Evolutionary conservation across 441 rosid genomes (phyloP), one percentile per base, ranked within the genome.

Genomic region (Biscutella laevigata): DNA sequence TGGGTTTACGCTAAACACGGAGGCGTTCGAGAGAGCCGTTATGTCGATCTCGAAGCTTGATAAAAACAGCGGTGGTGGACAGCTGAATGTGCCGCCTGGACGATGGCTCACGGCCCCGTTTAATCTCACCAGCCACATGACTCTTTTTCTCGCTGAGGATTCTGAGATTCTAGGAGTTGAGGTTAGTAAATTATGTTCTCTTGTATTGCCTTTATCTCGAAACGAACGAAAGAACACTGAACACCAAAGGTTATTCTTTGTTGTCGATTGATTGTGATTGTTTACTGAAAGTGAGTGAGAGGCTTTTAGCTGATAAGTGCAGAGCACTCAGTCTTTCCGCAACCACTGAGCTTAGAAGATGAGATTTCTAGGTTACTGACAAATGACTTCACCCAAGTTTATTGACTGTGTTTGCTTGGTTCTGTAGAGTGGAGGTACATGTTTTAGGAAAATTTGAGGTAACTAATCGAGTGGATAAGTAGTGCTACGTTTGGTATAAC

Each of bases 41-140:
- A 45, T 24, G 42, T 78, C 81, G n/a, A 88, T 92, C 58, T 81
- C 95, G 35, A 82, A 83, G 86, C 74, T 84, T 9, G 77, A 61
- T 41, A 73, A 59, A 67, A 69, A 59, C 30, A 88, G 95, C 8
- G 97, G 95, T 5, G 94, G 94, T 3, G 95, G 85, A 7, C 95
- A 88, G 87, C 82, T 92, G 33, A 88, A 86, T 70, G 92, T 92
- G 61, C 88, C 88, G 14, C 80, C 92, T 0, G 95, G 97, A 24
- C 75, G 68, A 52, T 92, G 99, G 99, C 80, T 92, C 1, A 86
- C 99, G 43, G 92, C 89, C 9, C 99, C 99, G 41, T 92, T 92
- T 71, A 92, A 92, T 72, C 86, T 88, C 27, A 86, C 97, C 4
- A 92, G 99, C 56, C 88, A 84, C 48, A 79, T 92, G 81, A 92